A percentile compares a stretch with the other conserved stretches of the same genome.
These are phyloP conservation scores for Ceratobasidium sp. DNA, from an alignment of 1,284 basidiomycete genomes.

Conservation along the genomic window DNA sequence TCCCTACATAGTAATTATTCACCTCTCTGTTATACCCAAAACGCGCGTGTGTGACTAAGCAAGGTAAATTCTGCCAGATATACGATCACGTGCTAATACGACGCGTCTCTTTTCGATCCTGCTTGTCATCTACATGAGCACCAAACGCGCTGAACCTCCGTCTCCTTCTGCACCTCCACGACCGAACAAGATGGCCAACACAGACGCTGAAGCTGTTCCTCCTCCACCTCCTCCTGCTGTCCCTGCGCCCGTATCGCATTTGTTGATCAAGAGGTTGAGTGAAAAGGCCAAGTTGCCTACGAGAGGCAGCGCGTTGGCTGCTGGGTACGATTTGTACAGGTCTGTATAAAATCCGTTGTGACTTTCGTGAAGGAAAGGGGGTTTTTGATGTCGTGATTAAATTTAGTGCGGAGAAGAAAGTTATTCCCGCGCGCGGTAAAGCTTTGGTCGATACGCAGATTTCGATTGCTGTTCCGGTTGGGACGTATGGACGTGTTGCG, in stretches of 20 bases:
- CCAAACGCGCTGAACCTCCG: slow-evolving; percentile 37
- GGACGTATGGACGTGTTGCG: slow-evolving; percentile 96
- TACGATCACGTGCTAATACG: slow-evolving; percentile 6
- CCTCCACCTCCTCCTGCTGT: slow-evolving; percentile 45
- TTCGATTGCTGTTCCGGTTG: slow-evolving; percentile 90
- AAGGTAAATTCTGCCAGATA: too few relatives aligned
- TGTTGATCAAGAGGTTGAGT: slow-evolving; percentile 89
- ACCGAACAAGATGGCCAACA: slow-evolving; percentile 37
- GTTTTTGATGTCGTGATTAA: slow-evolving; percentile 7
- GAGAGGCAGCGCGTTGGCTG: slow-evolving; percentile 85
- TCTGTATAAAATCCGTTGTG: too few relatives aligned
- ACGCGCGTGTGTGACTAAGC: background rate
- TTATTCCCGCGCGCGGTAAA: slow-evolving; percentile 87
- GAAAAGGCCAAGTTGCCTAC: slow-evolving; percentile 88
- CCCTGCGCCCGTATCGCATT: slow-evolving; percentile 55
- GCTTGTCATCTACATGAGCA: background rate
- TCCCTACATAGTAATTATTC: too few relatives aligned
- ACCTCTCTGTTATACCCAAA: background rate
- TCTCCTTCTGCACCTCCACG: slow-evolving; percentile 18
- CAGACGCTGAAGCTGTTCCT: slow-evolving; percentile 15
- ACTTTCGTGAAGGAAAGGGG: too few relatives aligned
- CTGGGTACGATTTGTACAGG: slow-evolving; percentile 96
- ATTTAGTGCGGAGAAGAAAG: slow-evolving; percentile 79
- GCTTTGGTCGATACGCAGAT: slow-evolving; percentile 91
- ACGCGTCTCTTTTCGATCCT: background rate